Evolutionary conservation across 2,329 filamentous ascomycete species (phyloP).

Genomic region (Claviceps spartinae): DNA sequence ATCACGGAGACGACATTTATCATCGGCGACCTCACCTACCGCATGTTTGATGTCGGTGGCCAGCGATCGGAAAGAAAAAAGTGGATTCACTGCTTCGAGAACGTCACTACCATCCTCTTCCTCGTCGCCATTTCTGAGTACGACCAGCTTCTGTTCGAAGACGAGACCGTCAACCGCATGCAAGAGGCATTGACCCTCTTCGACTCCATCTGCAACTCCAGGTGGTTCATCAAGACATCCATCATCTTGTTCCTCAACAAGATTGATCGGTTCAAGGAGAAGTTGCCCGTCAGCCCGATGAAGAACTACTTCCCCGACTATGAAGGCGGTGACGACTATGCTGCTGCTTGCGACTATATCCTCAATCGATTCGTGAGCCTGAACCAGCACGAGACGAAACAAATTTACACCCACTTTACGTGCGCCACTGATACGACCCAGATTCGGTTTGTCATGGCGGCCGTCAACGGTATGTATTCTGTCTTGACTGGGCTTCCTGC

Average conservation of each 20-base stretch:
- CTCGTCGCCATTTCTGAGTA: constrained; percentile 94
- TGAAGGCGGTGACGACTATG: constrained; percentile 92
- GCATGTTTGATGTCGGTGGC: constrained; percentile 92
- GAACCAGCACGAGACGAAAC: constrained; percentile 98
- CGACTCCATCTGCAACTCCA: constrained; percentile 76
- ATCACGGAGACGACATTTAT: constrained; percentile 95
- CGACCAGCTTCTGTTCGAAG: constrained; percentile 89
- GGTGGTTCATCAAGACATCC: constrained; percentile 83
- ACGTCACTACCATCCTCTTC: constrained; percentile 93
- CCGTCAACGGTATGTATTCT: constrained; percentile 71
- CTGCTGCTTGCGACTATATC: constrained; percentile 94
- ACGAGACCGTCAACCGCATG: constrained; percentile 94
- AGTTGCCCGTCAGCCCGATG: constrained; percentile 69
- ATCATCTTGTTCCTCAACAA: constrained; percentile 87
- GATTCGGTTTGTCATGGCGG: constrained; percentile 98
- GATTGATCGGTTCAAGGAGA: constrained; percentile 81
- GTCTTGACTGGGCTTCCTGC: constrained; percentile 2
- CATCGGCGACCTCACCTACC: constrained; percentile 80
- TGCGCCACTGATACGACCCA: constrained; percentile 98
- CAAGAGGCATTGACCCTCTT: constrained; percentile 78
- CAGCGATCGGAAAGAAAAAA: constrained; percentile 91
- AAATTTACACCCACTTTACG: constrained; percentile 99
- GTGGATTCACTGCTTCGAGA: constrained; percentile 97
- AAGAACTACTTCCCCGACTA: constrained; percentile 84
- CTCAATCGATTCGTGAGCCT: constrained; percentile 95